These are phyloP conservation scores for Turritis glabra DNA, from an alignment of 345 rosid genomes.

Conservation along the genomic window DNA sequence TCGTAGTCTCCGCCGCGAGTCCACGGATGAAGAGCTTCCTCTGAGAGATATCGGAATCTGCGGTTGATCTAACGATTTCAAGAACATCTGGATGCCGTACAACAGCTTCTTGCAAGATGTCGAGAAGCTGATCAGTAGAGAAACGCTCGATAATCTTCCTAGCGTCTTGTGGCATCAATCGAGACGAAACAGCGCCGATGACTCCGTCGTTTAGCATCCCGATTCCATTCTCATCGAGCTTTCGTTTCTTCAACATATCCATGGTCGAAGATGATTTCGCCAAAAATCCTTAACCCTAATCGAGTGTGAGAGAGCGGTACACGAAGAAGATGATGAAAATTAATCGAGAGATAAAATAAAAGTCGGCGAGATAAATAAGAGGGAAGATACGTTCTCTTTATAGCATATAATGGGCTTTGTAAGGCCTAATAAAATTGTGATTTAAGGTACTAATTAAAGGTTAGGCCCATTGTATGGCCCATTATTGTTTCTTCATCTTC, in stretches of 20 bases:
- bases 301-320: neutral
- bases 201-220: constrained; percentile 23
- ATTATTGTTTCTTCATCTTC: neutral
- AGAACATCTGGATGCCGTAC: constrained; percentile 56
- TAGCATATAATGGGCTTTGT: neutral
- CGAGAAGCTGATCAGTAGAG: constrained; percentile 64
- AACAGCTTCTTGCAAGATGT: constrained; percentile 56
- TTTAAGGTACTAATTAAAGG: too few species aligned
- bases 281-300: constrained; percentile 51
- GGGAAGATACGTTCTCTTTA: neutral
- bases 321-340: neutral
- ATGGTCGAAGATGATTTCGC: constrained; percentile 22
- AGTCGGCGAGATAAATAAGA: neutral
- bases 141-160: constrained; percentile 67
- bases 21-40: constrained; percentile 88
- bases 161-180: constrained; percentile 51
- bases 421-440: neutral
- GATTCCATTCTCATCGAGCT: constrained; percentile 60
- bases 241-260: constrained; percentile 66
- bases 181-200: constrained; percentile 19
- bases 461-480: constrained; percentile 16
- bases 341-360: neutral
- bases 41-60: constrained; percentile 67
- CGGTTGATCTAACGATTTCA: constrained; percentile 53
- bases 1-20: constrained; percentile 82